phyloP scores from a whole-genome alignment of 73 alveolate genomes.

The Symbiodinium natans region DNA sequence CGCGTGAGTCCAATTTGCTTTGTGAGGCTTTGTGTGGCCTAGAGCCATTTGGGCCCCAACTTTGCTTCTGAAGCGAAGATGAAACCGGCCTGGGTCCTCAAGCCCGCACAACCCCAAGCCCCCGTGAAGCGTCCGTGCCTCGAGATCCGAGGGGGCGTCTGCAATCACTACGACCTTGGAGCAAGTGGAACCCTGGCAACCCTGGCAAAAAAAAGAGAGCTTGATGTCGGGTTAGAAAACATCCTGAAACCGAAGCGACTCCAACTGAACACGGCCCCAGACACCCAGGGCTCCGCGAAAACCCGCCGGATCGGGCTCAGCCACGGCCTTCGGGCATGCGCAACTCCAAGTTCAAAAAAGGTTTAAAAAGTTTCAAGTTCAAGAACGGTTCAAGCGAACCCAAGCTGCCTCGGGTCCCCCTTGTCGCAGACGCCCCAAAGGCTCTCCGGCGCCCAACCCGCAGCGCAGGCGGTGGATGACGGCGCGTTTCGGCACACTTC shows the following conservation, averaged over 20 bases:
- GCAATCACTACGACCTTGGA: constrained; percentile 62
- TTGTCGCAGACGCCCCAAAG: background rate
- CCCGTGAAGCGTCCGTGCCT: too few species aligned
- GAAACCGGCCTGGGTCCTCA: too few species aligned
- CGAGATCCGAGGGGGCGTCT: constrained; percentile 26
- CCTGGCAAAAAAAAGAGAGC: too few species aligned
- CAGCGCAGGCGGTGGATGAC: background rate
- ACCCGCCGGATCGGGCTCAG: constrained; percentile 36
- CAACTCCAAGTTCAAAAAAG: background rate
- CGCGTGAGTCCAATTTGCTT: background rate
- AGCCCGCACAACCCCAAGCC: too few species aligned
- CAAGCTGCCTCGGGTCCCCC: background rate
- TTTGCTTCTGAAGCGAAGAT: too few species aligned
- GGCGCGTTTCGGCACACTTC: background rate
- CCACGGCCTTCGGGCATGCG: background rate
- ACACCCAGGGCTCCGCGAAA: constrained; percentile 55
- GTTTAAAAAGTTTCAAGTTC: background rate
- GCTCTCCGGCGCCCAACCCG: background rate
- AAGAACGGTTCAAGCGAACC: too few species aligned
- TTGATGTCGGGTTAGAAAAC: too few species aligned
- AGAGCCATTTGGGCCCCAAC: too few species aligned
- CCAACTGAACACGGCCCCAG: background rate
- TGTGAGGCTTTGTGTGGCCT: too few species aligned
- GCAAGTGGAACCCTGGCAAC: background rate
- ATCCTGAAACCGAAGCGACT: too few species aligned